phyloP scores from a whole-genome alignment of 371 early-diverging fungal species.

The Dichotomocladium elegans region DNA sequence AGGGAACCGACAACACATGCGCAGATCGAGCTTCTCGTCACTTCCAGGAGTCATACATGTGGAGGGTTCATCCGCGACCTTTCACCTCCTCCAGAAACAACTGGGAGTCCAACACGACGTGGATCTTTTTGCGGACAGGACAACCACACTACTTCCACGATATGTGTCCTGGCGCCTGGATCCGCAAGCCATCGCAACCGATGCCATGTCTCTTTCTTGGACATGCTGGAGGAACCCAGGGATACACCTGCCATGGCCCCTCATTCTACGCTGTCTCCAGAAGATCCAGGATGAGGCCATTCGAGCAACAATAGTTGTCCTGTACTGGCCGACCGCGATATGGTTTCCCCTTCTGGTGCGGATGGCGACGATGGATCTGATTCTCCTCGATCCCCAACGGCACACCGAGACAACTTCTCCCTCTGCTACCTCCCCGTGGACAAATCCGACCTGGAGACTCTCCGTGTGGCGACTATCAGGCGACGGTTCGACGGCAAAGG shows the following conservation, averaged over 20 bases:
- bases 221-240: not conserved
- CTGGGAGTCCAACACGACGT: no score
- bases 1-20: no score
- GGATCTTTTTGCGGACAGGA: no score
- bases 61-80: no score
- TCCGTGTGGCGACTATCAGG: no score
- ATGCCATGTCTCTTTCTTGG: not conserved
- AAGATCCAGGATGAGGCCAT: not conserved
- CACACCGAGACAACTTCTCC: conserved; percentile 5
- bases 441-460: conserved; percentile 6
- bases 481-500: not conserved
- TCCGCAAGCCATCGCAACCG: not conserved
- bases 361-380: not conserved
- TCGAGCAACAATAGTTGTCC: conserved; percentile 1
- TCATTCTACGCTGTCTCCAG: not conserved
- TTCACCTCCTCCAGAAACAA: no score
- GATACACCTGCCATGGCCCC: conserved; percentile 3
- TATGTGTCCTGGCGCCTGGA: no score
- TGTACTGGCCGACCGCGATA: conserved; percentile 4
- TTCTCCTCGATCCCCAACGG: not conserved
- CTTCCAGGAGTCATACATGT: no score
- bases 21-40: no score
- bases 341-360: conserved; percentile 13
- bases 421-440: conserved; percentile 1
- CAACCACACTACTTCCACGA: no score